Evolutionary conservation across 768 basidiomycete genomes (phyloP).

Genomic region (Tulasnella sp.): DNA sequence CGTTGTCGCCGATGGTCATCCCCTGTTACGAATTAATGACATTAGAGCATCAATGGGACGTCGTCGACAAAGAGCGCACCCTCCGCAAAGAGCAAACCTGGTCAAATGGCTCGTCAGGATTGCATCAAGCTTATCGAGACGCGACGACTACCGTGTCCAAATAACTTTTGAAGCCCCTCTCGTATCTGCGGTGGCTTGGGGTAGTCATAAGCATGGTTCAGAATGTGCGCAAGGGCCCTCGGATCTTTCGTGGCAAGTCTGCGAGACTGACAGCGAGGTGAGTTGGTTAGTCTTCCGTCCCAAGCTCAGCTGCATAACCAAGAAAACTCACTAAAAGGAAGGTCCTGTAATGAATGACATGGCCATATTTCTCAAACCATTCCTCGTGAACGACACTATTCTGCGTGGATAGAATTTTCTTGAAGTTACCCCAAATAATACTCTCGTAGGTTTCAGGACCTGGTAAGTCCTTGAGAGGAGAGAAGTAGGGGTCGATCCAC

Average conservation of each 20-base stretch:
- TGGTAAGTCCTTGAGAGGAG: conserved; percentile 21
- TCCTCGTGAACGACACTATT: conserved; percentile 19
- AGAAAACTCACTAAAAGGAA: not conserved
- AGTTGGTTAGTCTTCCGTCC: not conserved
- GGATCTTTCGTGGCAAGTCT: conserved; percentile 23
- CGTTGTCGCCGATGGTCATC: conserved; percentile 24
- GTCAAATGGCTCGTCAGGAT: not conserved
- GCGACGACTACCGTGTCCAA: conserved; percentile 5
- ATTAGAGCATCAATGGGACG: not conserved
- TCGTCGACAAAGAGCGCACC: not conserved
- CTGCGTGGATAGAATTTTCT: conserved; percentile 1
- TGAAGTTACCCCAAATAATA: conserved; percentile 2
- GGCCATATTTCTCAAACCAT: conserved; percentile 17
- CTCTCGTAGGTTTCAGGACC: conserved; percentile 27
- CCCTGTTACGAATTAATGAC: not conserved
- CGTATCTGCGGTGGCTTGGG: conserved; percentile 20
- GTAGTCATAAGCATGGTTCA: conserved; percentile 15
- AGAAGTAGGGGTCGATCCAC: conserved; percentile 19
- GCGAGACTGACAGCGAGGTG: conserved; percentile 9
- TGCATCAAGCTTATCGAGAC: not conserved
- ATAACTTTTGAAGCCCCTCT: not conserved
- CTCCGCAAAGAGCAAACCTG: conserved; percentile 21
- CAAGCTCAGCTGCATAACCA: not conserved
- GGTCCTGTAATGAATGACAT: conserved; percentile 8
- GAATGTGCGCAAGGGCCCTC: conserved; percentile 17